Percentiles rank a stretch among this genome's conserved stretches.
phyloP scores from a whole-genome alignment of 1,284 basidiomycete species.

The Cutaneotrichosporon sp. region DNA sequence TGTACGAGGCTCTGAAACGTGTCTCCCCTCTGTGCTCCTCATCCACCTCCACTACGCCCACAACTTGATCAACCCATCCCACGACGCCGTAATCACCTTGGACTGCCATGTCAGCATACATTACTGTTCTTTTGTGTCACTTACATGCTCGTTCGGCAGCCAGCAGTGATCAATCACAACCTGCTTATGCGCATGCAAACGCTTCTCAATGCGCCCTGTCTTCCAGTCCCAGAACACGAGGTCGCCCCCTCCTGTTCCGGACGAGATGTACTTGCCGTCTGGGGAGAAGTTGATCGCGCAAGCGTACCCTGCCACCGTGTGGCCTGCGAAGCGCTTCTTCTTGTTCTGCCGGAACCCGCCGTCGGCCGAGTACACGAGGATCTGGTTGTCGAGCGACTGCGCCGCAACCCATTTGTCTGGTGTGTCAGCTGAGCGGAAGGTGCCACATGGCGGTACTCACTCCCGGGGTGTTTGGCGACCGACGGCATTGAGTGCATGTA shows the following conservation, averaged over 20 bases:
- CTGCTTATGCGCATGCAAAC: conserved; percentile 82
- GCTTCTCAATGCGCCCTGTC: conserved; percentile 85
- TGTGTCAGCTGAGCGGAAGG: conserved; percentile 12
- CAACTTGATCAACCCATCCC: conserved; percentile 95
- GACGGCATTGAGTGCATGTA: conserved; percentile 99
- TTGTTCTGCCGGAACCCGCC: conserved; percentile 91
- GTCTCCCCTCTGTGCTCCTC: too few species aligned
- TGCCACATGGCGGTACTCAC: conserved; percentile 56
- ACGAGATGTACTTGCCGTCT: conserved; percentile 92
- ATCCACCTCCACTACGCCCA: conserved; percentile 56
- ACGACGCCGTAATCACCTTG: conserved; percentile 91
- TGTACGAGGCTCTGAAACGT: too few species aligned
- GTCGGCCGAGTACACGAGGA: conserved; percentile 92
- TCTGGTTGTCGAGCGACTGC: conserved; percentile 97
- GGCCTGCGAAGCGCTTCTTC: conserved; percentile 96
- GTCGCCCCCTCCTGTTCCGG: conserved; percentile 90
- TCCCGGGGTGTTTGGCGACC: conserved; percentile 86
- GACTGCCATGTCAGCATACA: conserved; percentile 54
- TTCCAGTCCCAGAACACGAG: conserved; percentile 99
- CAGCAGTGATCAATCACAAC: conserved; percentile 96
- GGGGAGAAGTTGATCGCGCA: conserved; percentile 95
- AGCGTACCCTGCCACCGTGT: conserved; percentile 93
- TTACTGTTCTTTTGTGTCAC: conserved; percentile 40
- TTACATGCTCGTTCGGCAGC: conserved; percentile 93
- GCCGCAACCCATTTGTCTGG: conserved; percentile 93